Conservation (phyloP, 176 grass and related monocot species). For the Zizania latifolia region DNA sequence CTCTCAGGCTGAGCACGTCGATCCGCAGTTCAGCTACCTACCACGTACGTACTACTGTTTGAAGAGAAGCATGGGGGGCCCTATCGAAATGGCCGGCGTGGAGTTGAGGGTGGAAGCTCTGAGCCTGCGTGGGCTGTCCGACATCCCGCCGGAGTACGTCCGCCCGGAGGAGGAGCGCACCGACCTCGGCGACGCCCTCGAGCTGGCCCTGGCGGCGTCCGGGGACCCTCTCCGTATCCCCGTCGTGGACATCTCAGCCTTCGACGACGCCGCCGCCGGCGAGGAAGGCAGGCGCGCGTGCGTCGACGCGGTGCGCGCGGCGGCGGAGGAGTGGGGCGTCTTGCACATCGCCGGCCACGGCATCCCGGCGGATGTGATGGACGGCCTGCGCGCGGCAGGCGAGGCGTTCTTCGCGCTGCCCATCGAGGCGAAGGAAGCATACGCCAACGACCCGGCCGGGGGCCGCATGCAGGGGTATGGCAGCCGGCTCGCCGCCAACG, state of each 20-base stretch:
- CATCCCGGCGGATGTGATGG: conserved; percentile 40
- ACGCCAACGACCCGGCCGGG: conserved; percentile 67
- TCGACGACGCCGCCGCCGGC: background rate
- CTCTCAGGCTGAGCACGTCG: background rate
- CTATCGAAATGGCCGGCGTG: background rate
- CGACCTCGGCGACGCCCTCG: conserved; percentile 71
- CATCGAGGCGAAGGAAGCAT: conserved; percentile 57
- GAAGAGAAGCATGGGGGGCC: no score
- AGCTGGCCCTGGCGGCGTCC: conserved; percentile 13
- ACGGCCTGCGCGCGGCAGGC: conserved; percentile 44
- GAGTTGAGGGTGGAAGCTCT: conserved; percentile 57
- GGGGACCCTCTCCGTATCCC: conserved; percentile 39
- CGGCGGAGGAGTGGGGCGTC: conserved; percentile 76
- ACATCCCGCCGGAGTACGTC: conserved; percentile 75
- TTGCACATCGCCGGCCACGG: conserved; percentile 83
- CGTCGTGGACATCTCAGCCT: conserved; percentile 54
- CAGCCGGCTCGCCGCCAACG: conserved; percentile 61
- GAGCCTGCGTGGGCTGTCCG: conserved; percentile 37
- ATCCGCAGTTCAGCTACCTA: background rate
- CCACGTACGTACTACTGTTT: no score
- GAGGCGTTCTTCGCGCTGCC: conserved; percentile 63
- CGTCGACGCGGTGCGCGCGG: conserved; percentile 47
- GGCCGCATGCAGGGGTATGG: conserved; percentile 69
- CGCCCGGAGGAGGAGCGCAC: conserved; percentile 58
- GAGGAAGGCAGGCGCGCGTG: background rate